These are phyloP conservation scores for Aspergillus leporis DNA, from an alignment of 495 filamentous ascomycete species.

Conservation along the genomic window DNA sequence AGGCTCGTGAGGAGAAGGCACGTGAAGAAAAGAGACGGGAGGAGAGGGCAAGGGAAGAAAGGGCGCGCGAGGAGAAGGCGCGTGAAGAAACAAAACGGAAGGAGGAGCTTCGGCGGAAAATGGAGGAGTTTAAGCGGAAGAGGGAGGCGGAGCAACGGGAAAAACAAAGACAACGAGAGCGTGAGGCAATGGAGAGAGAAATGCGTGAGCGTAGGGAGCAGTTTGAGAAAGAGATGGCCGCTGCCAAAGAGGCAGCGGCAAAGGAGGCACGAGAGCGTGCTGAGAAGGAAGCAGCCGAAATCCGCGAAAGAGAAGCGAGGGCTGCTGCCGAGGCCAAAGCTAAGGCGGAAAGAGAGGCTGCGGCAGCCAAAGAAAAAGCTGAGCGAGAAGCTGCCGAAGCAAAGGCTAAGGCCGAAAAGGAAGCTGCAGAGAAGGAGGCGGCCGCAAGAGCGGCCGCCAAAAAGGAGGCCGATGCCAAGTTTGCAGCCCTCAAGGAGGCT, in stretches of 20 bases:
- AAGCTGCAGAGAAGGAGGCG: constrained; percentile 48
- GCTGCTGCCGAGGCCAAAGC: constrained; percentile 29
- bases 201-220: constrained; percentile 49
- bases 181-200: constrained; percentile 54
- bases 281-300: constrained; percentile 34
- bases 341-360: constrained; percentile 32
- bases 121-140: constrained; percentile 65
- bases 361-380: constrained; percentile 27
- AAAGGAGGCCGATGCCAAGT: constrained; percentile 49
- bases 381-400: constrained; percentile 27
- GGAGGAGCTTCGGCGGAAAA: constrained; percentile 54
- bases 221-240: constrained; percentile 49
- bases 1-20: background rate
- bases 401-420: constrained; percentile 33
- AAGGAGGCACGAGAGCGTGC: constrained; percentile 45
- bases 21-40: constrained; percentile 12
- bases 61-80: constrained; percentile 31
- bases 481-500: constrained; percentile 47
- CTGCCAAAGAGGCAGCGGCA: constrained; percentile 46
- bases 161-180: constrained; percentile 45
- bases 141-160: constrained; percentile 44
- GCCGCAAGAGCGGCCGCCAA: constrained; percentile 45
- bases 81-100: constrained; percentile 55
- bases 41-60: constrained; percentile 18
- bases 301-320: constrained; percentile 25